Conservation (phyloP, 2,329 filamentous ascomycete genomes). For the Cytospora leucostoma region DNA sequence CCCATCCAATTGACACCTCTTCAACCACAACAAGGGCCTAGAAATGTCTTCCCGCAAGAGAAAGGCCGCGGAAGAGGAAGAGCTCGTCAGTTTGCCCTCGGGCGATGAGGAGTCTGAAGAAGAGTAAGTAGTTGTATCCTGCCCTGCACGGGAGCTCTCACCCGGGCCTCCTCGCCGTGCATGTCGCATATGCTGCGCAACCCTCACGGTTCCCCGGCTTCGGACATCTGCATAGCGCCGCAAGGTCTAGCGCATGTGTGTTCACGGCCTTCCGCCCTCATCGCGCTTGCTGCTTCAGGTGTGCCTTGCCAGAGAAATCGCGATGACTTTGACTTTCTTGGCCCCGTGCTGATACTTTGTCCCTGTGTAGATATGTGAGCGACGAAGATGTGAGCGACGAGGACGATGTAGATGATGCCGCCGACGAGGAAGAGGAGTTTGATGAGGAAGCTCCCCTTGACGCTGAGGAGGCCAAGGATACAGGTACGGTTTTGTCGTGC, state of each 20-base stretch:
- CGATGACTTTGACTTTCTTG: background rate
- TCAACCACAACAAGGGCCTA: conserved; percentile 18
- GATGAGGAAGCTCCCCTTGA: conserved; percentile 38
- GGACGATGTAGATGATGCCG: conserved; percentile 40
- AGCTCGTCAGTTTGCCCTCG: conserved; percentile 57
- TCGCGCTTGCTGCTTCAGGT: background rate
- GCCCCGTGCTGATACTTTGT: background rate
- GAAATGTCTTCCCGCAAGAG: conserved; percentile 55
- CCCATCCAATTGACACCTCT: conserved; percentile 34
- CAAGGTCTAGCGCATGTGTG: conserved; percentile 20
- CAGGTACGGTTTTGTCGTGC: conserved; percentile 37
- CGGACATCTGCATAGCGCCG: conserved; percentile 25
- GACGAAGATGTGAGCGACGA: conserved; percentile 39
- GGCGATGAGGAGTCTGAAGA: conserved; percentile 55
- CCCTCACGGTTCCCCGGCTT: background rate
- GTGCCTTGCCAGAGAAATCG: background rate
- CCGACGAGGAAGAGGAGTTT: conserved; percentile 42
- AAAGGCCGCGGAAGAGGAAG: conserved; percentile 53
- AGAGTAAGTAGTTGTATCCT: conserved; percentile 47
- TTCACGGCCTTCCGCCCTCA: background rate
- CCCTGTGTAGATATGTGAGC: conserved; percentile 31
- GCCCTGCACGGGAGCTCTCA: conserved; percentile 35
- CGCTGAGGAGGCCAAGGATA: conserved; percentile 36
- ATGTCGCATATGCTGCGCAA: conserved; percentile 28
- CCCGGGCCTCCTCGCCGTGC: conserved; percentile 17